These are phyloP conservation scores for Guadua angustifolia DNA, from an alignment of 176 grass and related monocot genomes.

Conservation along the genomic window DNA sequence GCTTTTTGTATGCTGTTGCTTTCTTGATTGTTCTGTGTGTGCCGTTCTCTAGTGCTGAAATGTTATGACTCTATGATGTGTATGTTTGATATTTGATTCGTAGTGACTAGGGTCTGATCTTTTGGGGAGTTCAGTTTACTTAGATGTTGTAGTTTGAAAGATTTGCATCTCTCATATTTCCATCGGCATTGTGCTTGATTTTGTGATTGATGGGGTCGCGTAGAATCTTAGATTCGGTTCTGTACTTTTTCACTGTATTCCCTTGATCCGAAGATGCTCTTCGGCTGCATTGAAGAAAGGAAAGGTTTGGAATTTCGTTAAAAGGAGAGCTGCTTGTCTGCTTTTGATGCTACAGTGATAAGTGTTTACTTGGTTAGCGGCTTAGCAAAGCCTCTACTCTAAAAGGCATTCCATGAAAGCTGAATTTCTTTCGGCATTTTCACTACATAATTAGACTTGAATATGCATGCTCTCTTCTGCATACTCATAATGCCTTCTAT, in stretches of 20 bases:
- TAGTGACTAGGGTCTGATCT: neutral
- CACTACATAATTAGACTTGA: neutral
- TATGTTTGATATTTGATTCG: slow-evolving; percentile 23
- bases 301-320: slow-evolving; percentile 36
- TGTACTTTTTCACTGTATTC: slow-evolving; percentile 29
- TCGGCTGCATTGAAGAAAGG: slow-evolving; percentile 35
- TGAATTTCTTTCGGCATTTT: slow-evolving; percentile 36
- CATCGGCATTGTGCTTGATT: neutral
- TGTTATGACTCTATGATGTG: slow-evolving; percentile 29
- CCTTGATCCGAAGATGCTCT: slow-evolving; percentile 52
- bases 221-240: slow-evolving; percentile 40
- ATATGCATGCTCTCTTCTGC: neutral
- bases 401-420: slow-evolving; percentile 25
- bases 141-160: neutral
- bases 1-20: slow-evolving; percentile 20
- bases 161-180: slow-evolving; percentile 18
- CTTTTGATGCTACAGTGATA: slow-evolving; percentile 31
- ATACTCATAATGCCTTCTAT: neutral
- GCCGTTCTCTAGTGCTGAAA: slow-evolving; percentile 1
- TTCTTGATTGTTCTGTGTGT: neutral
- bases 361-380: neutral
- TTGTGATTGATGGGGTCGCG: neutral
- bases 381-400: neutral
- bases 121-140: neutral
- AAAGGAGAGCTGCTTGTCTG: slow-evolving; percentile 38